Evolutionary conservation across 176 grass and related monocot species (phyloP).

Genomic region (Leersia perrieri): DNA sequence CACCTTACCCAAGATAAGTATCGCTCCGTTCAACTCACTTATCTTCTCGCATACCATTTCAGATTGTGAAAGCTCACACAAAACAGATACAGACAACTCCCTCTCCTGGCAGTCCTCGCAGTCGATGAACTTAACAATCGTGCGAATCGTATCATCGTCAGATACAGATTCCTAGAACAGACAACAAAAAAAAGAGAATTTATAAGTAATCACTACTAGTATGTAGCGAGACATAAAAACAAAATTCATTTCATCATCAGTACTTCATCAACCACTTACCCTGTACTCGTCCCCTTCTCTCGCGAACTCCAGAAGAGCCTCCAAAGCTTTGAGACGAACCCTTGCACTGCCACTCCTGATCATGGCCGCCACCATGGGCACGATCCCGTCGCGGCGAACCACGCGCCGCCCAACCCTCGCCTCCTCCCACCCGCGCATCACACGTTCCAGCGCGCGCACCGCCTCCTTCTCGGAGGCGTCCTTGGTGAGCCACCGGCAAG

Average conservation of each 20-base stretch:
- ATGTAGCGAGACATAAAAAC: not conserved
- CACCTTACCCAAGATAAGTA: constrained; percentile 60
- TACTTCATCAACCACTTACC: constrained; percentile 8
- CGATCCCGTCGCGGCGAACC: constrained; percentile 10
- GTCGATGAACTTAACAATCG: constrained; percentile 54
- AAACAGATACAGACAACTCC: constrained; percentile 52
- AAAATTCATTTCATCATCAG: not conserved
- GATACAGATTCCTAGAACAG: constrained; percentile 42
- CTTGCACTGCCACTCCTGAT: constrained; percentile 26
- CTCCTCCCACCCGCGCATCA: constrained; percentile 18
- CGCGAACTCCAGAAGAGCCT: constrained; percentile 24
- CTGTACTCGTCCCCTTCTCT: constrained; percentile 29
- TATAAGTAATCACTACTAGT: no score
- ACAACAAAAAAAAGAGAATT: no score
- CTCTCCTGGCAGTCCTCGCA: constrained; percentile 50
- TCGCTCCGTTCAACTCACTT: constrained; percentile 43
- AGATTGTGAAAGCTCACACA: constrained; percentile 63
- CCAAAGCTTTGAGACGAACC: constrained; percentile 32
- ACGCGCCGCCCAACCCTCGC: not conserved
- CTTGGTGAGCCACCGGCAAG: constrained; percentile 33
- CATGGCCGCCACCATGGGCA: constrained; percentile 24
- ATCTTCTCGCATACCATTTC: constrained; percentile 49
- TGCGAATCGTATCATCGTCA: constrained; percentile 43
- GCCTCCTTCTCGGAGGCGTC: constrained; percentile 37
- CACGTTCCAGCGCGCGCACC: constrained; percentile 5